Evolutionary conservation across 2,329 filamentous ascomycete species (phyloP).

Genomic region (Aspergillus fumigatus): DNA sequence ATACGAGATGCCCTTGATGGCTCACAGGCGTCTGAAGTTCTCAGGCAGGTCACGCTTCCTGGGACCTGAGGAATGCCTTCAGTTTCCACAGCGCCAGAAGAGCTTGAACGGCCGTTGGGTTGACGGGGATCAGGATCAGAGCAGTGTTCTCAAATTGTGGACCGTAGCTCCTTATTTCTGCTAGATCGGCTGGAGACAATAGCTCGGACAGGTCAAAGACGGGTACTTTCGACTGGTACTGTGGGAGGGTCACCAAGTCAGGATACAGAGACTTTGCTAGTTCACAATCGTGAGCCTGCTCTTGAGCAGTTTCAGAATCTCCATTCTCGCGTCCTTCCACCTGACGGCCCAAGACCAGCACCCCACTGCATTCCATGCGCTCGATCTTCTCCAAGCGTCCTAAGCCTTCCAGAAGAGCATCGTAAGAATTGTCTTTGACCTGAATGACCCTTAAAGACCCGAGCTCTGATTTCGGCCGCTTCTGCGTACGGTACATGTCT

Average conservation of each 20-base stretch:
- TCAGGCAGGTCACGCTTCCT: not conserved
- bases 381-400: slow-evolving; percentile 17
- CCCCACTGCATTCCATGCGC: slow-evolving; percentile 28
- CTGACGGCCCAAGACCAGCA: slow-evolving; percentile 22
- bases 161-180: slow-evolving; percentile 22
- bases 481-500: slow-evolving; percentile 22
- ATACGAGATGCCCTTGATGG: not conserved
- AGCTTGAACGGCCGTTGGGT: slow-evolving; percentile 22
- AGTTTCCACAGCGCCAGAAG: slow-evolving; percentile 39
- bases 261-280: slow-evolving; percentile 10
- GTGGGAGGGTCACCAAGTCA: slow-evolving; percentile 28
- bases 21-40: not conserved
- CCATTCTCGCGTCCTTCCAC: not conserved
- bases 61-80: slow-evolving; percentile 24
- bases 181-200: slow-evolving; percentile 27
- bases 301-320: not conserved
- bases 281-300: not conserved
- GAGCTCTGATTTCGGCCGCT: slow-evolving; percentile 12
- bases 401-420: slow-evolving; percentile 19
- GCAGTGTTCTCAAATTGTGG: slow-evolving; percentile 28
- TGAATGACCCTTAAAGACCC: slow-evolving; percentile 27
- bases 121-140: slow-evolving; percentile 33
- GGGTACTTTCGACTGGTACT: slow-evolving; percentile 28
- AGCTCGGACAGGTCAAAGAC: slow-evolving; percentile 35
- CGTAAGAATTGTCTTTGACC: slow-evolving; percentile 14